These are phyloP conservation scores for Amaranthus palmeri DNA, from an alignment of 148 eudicot genomes.

Conservation along the genomic window DNA sequence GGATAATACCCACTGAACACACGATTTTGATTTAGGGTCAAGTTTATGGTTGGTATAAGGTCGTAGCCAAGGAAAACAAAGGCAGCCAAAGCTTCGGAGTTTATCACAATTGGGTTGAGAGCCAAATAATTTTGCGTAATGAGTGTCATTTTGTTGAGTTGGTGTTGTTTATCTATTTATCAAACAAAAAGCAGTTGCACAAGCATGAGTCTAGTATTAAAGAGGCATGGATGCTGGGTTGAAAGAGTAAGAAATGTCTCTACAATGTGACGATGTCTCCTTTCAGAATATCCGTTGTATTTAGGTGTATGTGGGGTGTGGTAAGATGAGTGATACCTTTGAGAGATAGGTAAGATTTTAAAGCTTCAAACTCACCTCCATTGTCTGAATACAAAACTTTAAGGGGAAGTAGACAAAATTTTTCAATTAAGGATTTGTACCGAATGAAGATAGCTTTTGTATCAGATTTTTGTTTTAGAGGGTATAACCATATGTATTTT, in stretches of 20 bases:
- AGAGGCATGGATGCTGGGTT: not conserved
- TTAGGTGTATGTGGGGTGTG: not conserved
- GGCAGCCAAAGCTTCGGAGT: not conserved
- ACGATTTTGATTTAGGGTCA: not conserved
- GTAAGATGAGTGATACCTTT: conserved; percentile 6
- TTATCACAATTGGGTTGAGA: not conserved
- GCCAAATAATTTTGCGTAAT: not conserved
- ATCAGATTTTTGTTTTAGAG: not conserved
- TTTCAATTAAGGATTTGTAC: conserved; percentile 2
- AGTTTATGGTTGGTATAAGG: conserved; percentile 3
- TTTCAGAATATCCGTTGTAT: not conserved
- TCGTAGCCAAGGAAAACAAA: conserved; percentile 1
- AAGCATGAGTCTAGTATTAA: not conserved
- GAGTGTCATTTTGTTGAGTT: no score
- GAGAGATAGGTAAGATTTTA: not conserved
- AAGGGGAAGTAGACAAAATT: not conserved
- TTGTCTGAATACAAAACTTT: conserved; percentile 3
- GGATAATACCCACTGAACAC: not conserved
- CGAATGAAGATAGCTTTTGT: conserved; percentile 5
- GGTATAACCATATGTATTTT: conserved; percentile 6
- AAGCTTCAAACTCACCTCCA: not conserved
- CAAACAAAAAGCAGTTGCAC: not conserved
- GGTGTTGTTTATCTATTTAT: not conserved
- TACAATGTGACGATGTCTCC: conserved; percentile 2
- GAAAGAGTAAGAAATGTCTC: not conserved